These are phyloP conservation scores for Clohesyomyces aquaticus DNA, from an alignment of 495 filamentous ascomycete species.

Conservation along the genomic window DNA sequence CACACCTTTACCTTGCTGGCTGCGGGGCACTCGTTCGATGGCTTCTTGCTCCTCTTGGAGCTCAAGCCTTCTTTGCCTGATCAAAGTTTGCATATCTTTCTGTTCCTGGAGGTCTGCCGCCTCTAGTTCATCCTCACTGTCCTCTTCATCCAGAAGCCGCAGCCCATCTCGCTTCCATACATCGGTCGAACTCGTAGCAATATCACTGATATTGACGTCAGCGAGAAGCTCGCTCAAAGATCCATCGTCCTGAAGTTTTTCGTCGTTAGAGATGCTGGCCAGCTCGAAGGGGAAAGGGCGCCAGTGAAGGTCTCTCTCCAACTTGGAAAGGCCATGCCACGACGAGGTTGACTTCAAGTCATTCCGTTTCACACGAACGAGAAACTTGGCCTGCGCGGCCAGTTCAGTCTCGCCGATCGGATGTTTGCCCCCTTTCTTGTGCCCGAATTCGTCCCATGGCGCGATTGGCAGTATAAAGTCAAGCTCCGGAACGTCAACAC, in stretches of 20 bases:
- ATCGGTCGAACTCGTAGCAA: constrained; percentile 43
- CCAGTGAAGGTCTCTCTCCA: constrained; percentile 53
- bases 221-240: constrained; percentile 39
- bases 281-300: constrained; percentile 45
- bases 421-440: background rate
- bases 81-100: constrained; percentile 39
- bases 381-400: constrained; percentile 37
- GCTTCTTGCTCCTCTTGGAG: constrained; percentile 26
- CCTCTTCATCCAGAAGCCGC: constrained; percentile 55
- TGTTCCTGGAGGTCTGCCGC: constrained; percentile 27
- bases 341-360: constrained; percentile 41
- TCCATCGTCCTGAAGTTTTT: constrained; percentile 46
- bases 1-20: background rate
- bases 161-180: constrained; percentile 59
- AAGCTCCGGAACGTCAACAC: constrained; percentile 62
- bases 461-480: constrained; percentile 61
- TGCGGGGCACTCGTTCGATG: background rate
- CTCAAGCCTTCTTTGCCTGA: constrained; percentile 43
- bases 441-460: constrained; percentile 55
- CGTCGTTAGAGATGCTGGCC: constrained; percentile 43
- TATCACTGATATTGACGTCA: constrained; percentile 33
- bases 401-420: constrained; percentile 22
- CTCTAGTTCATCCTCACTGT: constrained; percentile 56
- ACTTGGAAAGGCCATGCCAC: constrained; percentile 51
- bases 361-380: constrained; percentile 37